Conservation (phyloP, 1,139 yeast species). For the Tardiomyces blankii region DNA sequence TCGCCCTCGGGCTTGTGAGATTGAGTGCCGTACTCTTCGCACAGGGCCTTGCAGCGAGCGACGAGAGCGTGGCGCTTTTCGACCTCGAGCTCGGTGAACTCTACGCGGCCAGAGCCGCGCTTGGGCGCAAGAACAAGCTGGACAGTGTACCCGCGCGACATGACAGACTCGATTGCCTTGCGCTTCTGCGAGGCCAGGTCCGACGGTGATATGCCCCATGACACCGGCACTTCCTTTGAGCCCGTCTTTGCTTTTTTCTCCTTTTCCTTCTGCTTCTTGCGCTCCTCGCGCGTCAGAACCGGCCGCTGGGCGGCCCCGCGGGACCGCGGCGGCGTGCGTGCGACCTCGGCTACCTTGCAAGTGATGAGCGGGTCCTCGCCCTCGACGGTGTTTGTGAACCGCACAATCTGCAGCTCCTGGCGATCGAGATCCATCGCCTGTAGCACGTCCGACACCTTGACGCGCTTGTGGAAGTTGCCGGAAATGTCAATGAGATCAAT, state of each 20-base stretch:
- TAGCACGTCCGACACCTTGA: constrained; percentile 11
- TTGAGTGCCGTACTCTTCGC: constrained; percentile 18
- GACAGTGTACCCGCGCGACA: constrained; percentile 21
- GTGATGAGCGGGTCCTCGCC: constrained; percentile 12
- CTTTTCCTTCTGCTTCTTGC: constrained; percentile 5
- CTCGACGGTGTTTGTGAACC: constrained; percentile 2
- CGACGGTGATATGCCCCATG: constrained; percentile 24
- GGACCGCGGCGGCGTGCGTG: neutral
- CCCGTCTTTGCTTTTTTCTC: constrained; percentile 11
- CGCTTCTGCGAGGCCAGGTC: constrained; percentile 24
- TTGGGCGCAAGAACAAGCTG: constrained; percentile 17
- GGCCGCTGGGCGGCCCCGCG: no score
- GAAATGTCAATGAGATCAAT: constrained; percentile 14
- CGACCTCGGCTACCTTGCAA: constrained; percentile 12
- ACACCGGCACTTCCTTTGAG: constrained; percentile 20
- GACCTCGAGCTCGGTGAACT: constrained; percentile 12
- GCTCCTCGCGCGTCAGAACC: neutral
- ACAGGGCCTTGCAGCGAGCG: constrained; percentile 15
- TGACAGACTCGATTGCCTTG: constrained; percentile 26
- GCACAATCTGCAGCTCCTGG: constrained; percentile 5
- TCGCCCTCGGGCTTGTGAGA: constrained; percentile 17
- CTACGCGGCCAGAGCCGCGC: constrained; percentile 20
- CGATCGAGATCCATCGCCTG: constrained; percentile 7
- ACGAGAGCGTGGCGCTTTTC: constrained; percentile 23
- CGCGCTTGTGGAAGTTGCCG: constrained; percentile 11